Evolutionary conservation across 1,139 yeast genomes (phyloP).

Genomic region (Yamadazyma spencermartinsiae): DNA sequence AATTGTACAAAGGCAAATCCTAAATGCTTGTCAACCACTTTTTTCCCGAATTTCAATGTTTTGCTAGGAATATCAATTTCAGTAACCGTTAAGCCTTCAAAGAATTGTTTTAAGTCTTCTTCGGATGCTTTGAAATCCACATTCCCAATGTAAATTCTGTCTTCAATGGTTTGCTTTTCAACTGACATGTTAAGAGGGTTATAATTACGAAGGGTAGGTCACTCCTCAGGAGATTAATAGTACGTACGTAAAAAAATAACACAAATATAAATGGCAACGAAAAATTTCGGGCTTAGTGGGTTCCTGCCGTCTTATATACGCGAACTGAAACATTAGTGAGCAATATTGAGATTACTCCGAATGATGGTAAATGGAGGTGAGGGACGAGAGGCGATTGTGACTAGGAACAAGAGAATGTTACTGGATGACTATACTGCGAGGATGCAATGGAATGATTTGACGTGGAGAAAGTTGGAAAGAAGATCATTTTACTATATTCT

Average conservation of each 20-base stretch:
- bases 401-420: no score
- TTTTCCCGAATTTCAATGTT: conserved; percentile 31
- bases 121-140: conserved; percentile 54
- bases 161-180: conserved; percentile 37
- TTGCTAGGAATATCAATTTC: conserved; percentile 46
- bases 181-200: conserved; percentile 17
- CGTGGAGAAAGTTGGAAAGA: neutral
- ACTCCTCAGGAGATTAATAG: conserved; percentile 1
- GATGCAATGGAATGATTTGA: neutral
- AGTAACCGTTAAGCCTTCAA: conserved; percentile 36
- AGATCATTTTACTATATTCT: no score
- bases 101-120: conserved; percentile 47
- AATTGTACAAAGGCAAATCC: conserved; percentile 61
- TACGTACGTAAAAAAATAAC: neutral
- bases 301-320: no score
- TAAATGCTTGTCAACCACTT: conserved; percentile 38
- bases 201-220: neutral
- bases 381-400: no score
- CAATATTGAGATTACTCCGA: no score
- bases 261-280: neutral
- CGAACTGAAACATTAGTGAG: no score
- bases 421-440: no score
- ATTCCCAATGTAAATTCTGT: conserved; percentile 53
- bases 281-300: neutral
- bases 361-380: no score